Conservation (phyloP, 805 yeast genomes). For the Scheffersomyces ergatensis region DNA sequence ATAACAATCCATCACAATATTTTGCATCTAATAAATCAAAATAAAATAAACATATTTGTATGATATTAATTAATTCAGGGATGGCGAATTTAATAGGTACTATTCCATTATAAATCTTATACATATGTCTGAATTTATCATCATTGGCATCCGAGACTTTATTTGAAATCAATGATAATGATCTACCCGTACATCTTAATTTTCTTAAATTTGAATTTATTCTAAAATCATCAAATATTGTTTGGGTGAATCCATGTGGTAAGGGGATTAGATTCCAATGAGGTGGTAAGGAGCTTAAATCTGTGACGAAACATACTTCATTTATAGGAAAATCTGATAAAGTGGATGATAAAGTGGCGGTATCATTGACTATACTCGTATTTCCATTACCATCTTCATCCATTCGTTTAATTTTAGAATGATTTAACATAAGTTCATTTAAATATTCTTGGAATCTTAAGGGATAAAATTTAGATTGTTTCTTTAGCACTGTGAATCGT, state of each 20-base stretch:
- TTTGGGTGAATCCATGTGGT: conserved; percentile 53
- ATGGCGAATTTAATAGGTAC: conserved; percentile 67
- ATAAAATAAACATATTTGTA: conserved; percentile 76
- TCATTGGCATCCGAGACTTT: conserved; percentile 73
- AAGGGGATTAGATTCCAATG: conserved; percentile 69
- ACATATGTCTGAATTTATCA: conserved; percentile 78
- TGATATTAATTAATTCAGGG: conserved; percentile 65
- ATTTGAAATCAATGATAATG: conserved; percentile 64
- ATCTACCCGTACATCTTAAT: conserved; percentile 81
- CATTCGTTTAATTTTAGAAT: conserved; percentile 64
- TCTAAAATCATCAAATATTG: conserved; percentile 56
- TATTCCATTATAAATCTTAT: conserved; percentile 48
- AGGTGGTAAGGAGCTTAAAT: conserved; percentile 77
- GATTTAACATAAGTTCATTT: conserved; percentile 61
- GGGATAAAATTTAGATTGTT: conserved; percentile 48
- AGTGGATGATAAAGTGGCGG: conserved; percentile 1
- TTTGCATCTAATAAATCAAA: conserved; percentile 68
- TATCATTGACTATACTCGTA: not conserved
- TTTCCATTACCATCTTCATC: conserved; percentile 7
- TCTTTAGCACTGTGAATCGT: conserved; percentile 53
- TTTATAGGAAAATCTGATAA: conserved; percentile 4
- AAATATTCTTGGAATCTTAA: conserved; percentile 56
- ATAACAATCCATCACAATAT: conserved; percentile 81
- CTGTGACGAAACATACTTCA: conserved; percentile 67
- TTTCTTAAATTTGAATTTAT: conserved; percentile 76